phyloP scores from a whole-genome alignment of 257 asterid species.

The Parsonsia alboflavescens region DNA sequence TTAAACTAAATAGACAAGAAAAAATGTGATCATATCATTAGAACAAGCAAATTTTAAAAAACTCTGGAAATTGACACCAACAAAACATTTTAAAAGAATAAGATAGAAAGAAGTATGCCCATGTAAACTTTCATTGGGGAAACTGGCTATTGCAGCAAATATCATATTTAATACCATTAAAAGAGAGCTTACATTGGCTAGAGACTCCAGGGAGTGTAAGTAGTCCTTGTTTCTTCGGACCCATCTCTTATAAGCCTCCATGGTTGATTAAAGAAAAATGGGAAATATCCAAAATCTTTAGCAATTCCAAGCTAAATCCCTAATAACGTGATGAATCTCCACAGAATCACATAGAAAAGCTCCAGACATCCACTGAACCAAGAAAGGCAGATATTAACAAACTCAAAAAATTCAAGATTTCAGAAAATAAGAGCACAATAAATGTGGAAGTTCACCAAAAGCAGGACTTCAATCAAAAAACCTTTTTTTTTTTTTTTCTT shows the following conservation, averaged over 20 bases:
- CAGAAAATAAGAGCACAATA: neutral
- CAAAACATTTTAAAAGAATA: neutral
- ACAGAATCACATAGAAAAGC: constrained; percentile 83
- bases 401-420: neutral
- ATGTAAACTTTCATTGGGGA: neutral
- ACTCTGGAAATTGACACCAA: neutral
- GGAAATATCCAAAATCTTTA: neutral
- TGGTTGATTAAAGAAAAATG: constrained; percentile 7
- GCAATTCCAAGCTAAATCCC: neutral
- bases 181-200: constrained; percentile 70
- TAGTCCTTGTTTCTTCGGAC: constrained; percentile 74
- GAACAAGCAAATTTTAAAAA: neutral
- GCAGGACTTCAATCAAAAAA: neutral
- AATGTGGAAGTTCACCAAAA: neutral
- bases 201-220: constrained; percentile 76
- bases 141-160: neutral
- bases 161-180: neutral
- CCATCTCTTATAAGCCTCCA: constrained; percentile 97
- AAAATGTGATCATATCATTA: neutral
- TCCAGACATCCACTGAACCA: constrained; percentile 77
- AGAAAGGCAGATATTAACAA: neutral
- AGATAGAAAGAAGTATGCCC: neutral
- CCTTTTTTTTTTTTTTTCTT: too few relatives aligned
- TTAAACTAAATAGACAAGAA: neutral
- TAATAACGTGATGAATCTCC: constrained; percentile 59